Percentiles rank a stretch among this genome's conserved stretches.
phyloP scores from a whole-genome alignment of 345 rosid species.

The Salix udensis region DNA sequence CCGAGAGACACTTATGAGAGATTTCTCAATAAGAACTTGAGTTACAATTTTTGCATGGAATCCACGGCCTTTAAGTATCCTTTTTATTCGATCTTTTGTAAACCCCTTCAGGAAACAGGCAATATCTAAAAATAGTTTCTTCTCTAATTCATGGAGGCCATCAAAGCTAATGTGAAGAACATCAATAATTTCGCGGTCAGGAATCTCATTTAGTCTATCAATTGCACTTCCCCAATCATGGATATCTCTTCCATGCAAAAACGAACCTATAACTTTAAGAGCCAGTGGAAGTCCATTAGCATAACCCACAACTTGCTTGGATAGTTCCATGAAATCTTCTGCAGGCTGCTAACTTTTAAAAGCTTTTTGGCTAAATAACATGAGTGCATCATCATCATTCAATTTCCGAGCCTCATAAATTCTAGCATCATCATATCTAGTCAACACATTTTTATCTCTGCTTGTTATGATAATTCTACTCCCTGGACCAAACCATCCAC shows the following conservation, averaged over 20 bases:
- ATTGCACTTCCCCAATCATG: neutral
- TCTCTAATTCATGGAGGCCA: neutral
- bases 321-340: neutral
- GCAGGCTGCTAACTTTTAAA: neutral
- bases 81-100: neutral
- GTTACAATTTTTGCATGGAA: neutral
- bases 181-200: neutral
- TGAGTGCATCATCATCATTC: neutral
- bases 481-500: slow-evolving; percentile 1
- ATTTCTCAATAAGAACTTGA: neutral
- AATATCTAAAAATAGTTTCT: slow-evolving; percentile 12
- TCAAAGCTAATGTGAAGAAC: slow-evolving; percentile 6
- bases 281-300: slow-evolving; percentile 11
- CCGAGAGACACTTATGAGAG: neutral
- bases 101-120: slow-evolving; percentile 6
- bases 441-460: neutral
- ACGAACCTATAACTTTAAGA: slow-evolving; percentile 13
- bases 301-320: slow-evolving; percentile 7
- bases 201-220: slow-evolving; percentile 1
- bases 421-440: neutral
- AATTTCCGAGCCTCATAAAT: neutral
- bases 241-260: neutral
- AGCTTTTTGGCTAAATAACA: slow-evolving; percentile 4
- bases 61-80: neutral
- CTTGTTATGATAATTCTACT: slow-evolving; percentile 19